phyloP scores from a whole-genome alignment of 176 grass and related monocot species.

The Triticum aestivum region IWGSC_CS_RefSeq_v2.1 NC_057810.1:201005183-201005682 shows the following conservation, averaged over 20 bases:
- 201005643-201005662: conserved; percentile 44
- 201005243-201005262: conserved; percentile 17
- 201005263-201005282: conserved; percentile 3
- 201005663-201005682: conserved; percentile 52
- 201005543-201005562: no score
- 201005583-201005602: no score
- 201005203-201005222: not conserved
- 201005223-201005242: conserved; percentile 14
- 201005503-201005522: not conserved
- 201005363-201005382: not conserved
- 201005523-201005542: not conserved
- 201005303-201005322: not conserved
- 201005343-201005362: not conserved
- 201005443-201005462: not conserved
- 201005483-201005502: not conserved
- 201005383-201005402: not conserved
- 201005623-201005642: conserved; percentile 31
- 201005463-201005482: not conserved
- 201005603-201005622: no score
- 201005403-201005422: not conserved
- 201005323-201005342: conserved; percentile 16
- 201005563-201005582: no score
- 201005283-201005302: not conserved
- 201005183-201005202: not conserved
- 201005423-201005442: not conserved